phyloP scores from a whole-genome alignment of 2,329 filamentous ascomycete species.

The Aphanoascus verrucosus region DNA sequence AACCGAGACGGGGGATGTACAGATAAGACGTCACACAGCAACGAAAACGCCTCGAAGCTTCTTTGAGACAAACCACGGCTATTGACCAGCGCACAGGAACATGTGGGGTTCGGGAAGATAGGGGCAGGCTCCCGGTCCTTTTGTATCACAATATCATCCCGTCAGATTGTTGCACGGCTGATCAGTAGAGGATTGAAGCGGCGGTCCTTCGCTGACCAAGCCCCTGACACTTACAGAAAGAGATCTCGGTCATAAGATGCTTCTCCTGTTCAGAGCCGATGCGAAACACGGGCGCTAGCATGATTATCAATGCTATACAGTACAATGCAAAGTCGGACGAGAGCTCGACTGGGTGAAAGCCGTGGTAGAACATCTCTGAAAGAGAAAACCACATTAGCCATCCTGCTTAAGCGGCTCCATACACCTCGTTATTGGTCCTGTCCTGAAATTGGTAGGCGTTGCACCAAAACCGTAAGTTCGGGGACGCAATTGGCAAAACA shows the following conservation, averaged over 20 bases:
- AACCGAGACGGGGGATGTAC: not conserved
- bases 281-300: not conserved
- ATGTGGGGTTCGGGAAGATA: constrained; percentile 1
- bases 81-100: constrained; percentile 1
- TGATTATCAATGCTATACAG: no score
- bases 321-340: not conserved
- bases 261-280: not conserved
- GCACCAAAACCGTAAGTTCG: not conserved
- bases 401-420: no score
- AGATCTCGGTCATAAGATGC: not conserved
- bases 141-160: not conserved
- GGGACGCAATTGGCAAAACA: not conserved
- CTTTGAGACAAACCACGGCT: not conserved
- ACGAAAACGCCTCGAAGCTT: constrained; percentile 7
- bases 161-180: not conserved
- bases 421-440: no score
- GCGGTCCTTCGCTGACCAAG: not conserved
- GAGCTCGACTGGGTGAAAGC: not conserved
- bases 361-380: no score
- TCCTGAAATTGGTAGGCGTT: not conserved
- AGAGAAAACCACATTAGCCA: no score
- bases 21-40: not conserved
- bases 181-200: not conserved
- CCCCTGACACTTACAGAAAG: not conserved
- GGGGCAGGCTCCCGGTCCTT: not conserved